Conservation (phyloP, 257 asterid species). For the Gardenia jasminoides region DNA sequence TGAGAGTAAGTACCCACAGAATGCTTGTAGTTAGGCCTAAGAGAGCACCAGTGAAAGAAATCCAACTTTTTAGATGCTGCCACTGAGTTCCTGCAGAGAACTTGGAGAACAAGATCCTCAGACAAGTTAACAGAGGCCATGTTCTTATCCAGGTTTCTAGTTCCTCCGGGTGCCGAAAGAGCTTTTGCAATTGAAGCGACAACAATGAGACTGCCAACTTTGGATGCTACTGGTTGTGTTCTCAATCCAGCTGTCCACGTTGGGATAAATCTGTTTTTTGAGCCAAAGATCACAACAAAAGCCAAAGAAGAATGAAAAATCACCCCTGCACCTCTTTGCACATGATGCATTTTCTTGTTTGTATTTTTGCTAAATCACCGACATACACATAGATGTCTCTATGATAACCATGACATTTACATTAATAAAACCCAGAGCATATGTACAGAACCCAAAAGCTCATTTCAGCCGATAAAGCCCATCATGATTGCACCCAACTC, state of each 20-base stretch:
- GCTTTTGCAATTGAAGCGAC: slow-evolving; percentile 75
- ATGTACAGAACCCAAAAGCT: too few species aligned
- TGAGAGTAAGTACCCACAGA: slow-evolving; percentile 56
- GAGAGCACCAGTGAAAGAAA: slow-evolving; percentile 76
- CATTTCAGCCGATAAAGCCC: too few species aligned
- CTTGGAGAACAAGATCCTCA: slow-evolving; percentile 58
- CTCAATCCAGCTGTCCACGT: slow-evolving; percentile 1
- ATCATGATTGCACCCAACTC: too few species aligned
- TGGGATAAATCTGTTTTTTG: slow-evolving; percentile 13
- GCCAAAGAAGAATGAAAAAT: slow-evolving; percentile 5
- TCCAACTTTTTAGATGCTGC: slow-evolving; percentile 53
- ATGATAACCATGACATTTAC: neutral
- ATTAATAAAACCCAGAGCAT: neutral
- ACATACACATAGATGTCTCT: neutral
- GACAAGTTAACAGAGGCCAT: slow-evolving; percentile 45
- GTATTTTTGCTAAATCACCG: too few species aligned
- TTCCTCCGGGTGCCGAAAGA: slow-evolving; percentile 63
- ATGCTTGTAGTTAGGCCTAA: slow-evolving; percentile 64
- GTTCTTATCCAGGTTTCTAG: slow-evolving; percentile 44
- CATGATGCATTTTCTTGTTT: slow-evolving; percentile 10
- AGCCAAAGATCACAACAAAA: slow-evolving; percentile 16
- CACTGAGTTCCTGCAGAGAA: slow-evolving; percentile 61
- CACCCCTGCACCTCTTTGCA: slow-evolving; percentile 4
- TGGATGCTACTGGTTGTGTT: slow-evolving; percentile 23
- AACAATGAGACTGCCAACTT: slow-evolving; percentile 51